phyloP scores from a whole-genome alignment of 768 basidiomycete genomes.

The Pholiota microspora region DNA sequence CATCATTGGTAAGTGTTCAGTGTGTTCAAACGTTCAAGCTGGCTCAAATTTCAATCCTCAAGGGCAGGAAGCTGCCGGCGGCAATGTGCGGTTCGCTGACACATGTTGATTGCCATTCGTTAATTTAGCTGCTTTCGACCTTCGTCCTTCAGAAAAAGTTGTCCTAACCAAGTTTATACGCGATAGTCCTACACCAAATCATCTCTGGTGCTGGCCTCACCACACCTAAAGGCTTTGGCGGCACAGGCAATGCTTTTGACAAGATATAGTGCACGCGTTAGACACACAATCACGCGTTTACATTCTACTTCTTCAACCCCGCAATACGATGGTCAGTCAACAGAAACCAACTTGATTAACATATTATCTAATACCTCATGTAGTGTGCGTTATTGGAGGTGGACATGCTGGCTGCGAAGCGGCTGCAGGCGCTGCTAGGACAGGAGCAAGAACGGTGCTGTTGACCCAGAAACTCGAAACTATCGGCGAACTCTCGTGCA shows the following conservation, averaged over 20 bases:
- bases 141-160: too few species aligned
- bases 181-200: too few species aligned
- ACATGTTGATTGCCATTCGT: too few species aligned
- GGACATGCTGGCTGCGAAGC: slow-evolving; percentile 95
- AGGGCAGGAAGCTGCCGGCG: too few species aligned
- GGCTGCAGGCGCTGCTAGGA: slow-evolving; percentile 80
- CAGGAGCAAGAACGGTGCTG: slow-evolving; percentile 77
- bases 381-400: slow-evolving; percentile 85
- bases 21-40: too few species aligned
- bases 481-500: slow-evolving; percentile 84
- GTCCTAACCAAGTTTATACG: too few species aligned
- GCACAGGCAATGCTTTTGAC: not conserved
- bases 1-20: too few species aligned
- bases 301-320: slow-evolving; percentile 5
- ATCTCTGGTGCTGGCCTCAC: not conserved
- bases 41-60: too few species aligned
- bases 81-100: too few species aligned
- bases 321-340: slow-evolving; percentile 14
- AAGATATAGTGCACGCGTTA: not conserved
- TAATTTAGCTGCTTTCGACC: too few species aligned
- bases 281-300: not conserved
- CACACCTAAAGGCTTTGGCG: not conserved
- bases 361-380: not conserved
- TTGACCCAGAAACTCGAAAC: slow-evolving; percentile 81
- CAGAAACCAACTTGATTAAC: not conserved